Evolutionary conservation across 768 basidiomycete species (phyloP).

Genomic region (Gautieria morchelliformis): DNA sequence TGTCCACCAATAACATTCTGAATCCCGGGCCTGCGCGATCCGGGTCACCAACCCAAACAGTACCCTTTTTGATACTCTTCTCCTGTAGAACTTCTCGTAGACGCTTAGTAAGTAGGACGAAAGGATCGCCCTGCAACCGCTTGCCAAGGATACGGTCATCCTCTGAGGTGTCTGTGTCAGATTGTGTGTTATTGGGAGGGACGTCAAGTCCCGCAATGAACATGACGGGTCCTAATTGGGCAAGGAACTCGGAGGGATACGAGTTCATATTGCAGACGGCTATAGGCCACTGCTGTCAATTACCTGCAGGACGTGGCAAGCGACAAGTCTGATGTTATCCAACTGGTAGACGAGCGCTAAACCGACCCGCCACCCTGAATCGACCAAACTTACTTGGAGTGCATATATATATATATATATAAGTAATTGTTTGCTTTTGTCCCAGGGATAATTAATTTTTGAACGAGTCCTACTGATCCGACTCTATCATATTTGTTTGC

Average conservation of each 20-base stretch:
- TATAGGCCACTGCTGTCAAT: too few species aligned
- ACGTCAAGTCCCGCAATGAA: conserved; percentile 80
- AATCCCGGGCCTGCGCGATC: conserved; percentile 60
- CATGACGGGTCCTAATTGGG: conserved; percentile 89
- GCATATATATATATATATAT: too few species aligned
- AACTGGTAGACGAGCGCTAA: too few species aligned
- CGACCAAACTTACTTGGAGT: too few species aligned
- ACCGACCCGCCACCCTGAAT: too few species aligned
- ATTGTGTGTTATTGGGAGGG: conserved; percentile 12
- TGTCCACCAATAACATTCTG: conserved; percentile 78
- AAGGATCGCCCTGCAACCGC: conserved; percentile 43
- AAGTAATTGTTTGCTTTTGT: too few species aligned
- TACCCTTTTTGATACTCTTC: conserved; percentile 41
- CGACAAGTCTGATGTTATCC: too few species aligned
- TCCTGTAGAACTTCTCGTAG: conserved; percentile 61
- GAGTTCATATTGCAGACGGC: conserved; percentile 58
- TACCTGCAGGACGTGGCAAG: too few species aligned
- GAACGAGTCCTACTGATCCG: too few species aligned
- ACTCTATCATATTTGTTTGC: too few species aligned
- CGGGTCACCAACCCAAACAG: conserved; percentile 52
- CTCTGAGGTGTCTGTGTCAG: conserved; percentile 15
- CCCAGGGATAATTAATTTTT: too few species aligned
- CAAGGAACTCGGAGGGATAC: conserved; percentile 81
- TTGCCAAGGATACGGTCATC: conserved; percentile 18
- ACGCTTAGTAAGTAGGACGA: conserved; percentile 44